Percentiles rank a stretch among this genome's conserved stretches.
Conservation (phyloP, 106 monocot genomes). For the Platanthera zijinensis region DNA sequence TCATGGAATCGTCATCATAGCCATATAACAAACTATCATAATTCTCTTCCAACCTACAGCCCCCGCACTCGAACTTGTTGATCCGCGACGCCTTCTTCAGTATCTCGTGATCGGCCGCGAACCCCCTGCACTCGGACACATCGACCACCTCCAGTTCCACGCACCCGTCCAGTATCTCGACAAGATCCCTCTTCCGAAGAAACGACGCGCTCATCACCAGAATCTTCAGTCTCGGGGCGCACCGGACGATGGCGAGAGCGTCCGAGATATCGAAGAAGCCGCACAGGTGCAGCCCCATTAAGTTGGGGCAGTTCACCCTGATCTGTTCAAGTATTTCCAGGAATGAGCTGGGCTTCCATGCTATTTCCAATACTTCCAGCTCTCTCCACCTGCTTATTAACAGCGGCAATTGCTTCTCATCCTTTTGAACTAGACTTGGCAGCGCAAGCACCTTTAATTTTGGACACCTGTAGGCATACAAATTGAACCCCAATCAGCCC, state of each 20-base stretch:
- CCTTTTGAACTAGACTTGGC: not conserved
- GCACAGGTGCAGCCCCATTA: slow-evolving; percentile 5
- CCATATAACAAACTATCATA: too few relatives aligned
- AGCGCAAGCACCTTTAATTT: slow-evolving; percentile 11
- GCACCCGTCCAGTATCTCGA: slow-evolving; percentile 17
- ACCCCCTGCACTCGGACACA: slow-evolving; percentile 11
- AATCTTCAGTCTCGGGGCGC: slow-evolving; percentile 13
- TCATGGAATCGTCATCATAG: too few relatives aligned
- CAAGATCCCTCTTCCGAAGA: slow-evolving; percentile 4
- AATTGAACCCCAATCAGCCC: not conserved
- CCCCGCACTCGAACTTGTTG: slow-evolving; percentile 9
- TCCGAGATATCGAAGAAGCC: slow-evolving; percentile 11
- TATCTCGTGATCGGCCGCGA: slow-evolving; percentile 11
- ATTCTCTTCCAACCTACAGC: not conserved
- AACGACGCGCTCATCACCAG: slow-evolving; percentile 9
- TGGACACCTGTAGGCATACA: slow-evolving; percentile 7
- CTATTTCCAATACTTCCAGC: slow-evolving; percentile 15
- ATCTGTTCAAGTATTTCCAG: slow-evolving; percentile 6
- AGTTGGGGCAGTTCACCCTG: slow-evolving; percentile 14
- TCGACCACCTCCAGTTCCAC: slow-evolving; percentile 10
- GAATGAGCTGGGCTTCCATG: slow-evolving; percentile 9
- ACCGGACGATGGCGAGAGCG: slow-evolving; percentile 6
- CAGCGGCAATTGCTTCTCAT: slow-evolving; percentile 9
- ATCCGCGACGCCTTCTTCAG: slow-evolving; percentile 9
- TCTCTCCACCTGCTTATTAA: slow-evolving; percentile 17